These are phyloP conservation scores for Chlamydomonas applanata DNA, from an alignment of 139 green algal genomes.

Conservation along the genomic window DNA sequence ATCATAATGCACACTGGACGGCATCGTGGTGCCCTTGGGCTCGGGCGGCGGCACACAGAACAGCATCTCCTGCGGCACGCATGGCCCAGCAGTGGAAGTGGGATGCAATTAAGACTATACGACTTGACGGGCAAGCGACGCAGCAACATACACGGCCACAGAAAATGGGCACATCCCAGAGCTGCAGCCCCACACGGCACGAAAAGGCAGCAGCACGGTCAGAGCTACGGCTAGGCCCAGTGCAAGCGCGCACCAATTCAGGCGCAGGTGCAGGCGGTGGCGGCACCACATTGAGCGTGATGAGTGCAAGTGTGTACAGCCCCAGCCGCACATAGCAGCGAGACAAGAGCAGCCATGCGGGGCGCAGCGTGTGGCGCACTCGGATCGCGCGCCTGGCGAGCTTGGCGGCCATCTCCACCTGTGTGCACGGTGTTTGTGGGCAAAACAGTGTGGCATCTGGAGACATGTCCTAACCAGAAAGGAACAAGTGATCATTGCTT, in stretches of 20 bases:
- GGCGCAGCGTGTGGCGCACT: constrained; percentile 19
- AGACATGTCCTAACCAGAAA: too few species aligned
- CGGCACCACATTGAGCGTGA: constrained; percentile 53
- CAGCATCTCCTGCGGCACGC: constrained; percentile 8
- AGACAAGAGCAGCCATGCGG: constrained; percentile 52
- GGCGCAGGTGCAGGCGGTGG: too few species aligned
- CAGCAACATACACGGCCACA: background rate
- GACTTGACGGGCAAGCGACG: too few species aligned
- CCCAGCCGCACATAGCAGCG: constrained; percentile 37
- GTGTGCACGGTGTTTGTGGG: too few species aligned
- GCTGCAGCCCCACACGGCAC: background rate
- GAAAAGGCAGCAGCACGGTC: too few species aligned
- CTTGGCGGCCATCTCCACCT: constrained; percentile 27
- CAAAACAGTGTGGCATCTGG: too few species aligned
- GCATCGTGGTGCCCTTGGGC: background rate
- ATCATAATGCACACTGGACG: background rate
- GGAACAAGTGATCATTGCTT: too few species aligned
- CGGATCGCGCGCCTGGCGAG: constrained; percentile 27
- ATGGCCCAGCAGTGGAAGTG: background rate
- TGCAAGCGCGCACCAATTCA: too few species aligned
- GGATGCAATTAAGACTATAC: too few species aligned
- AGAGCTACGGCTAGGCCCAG: too few species aligned
- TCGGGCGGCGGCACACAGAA: background rate
- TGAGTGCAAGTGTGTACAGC: constrained; percentile 30
- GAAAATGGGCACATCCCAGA: background rate